Percentiles rank a stretch among this genome's conserved stretches.
Evolutionary conservation across 306 rosid genomes (phyloP).

Genomic region (Inga oerstediana): DNA sequence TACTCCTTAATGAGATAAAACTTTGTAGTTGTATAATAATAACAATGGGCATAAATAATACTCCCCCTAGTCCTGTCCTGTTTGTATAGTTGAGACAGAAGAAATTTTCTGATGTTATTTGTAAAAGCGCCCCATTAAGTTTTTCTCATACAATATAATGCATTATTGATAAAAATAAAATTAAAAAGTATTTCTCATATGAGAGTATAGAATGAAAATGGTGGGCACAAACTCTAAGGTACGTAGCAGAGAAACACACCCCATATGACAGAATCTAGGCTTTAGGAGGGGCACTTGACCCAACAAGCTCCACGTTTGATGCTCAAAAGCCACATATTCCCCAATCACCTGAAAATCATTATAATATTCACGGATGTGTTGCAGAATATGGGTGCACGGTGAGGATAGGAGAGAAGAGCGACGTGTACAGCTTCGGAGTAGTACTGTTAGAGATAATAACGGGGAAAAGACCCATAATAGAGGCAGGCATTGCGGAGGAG

Average conservation of each 20-base stretch:
- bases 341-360: background rate
- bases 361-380: background rate
- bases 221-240: constrained; percentile 32
- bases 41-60: no score
- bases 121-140: no score
- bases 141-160: no score
- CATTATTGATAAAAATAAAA: no score
- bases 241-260: constrained; percentile 33
- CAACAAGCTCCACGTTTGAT: background rate
- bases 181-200: no score
- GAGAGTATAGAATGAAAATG: background rate
- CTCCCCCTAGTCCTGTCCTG: no score
- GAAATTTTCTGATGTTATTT: no score
- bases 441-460: constrained; percentile 85
- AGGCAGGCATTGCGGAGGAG: constrained; percentile 74
- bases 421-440: constrained; percentile 87
- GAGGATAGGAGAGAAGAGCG: constrained; percentile 78
- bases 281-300: constrained; percentile 30
- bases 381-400: constrained; percentile 89
- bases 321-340: constrained; percentile 22
- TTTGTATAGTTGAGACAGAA: no score
- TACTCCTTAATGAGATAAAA: no score
- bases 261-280: constrained; percentile 27
- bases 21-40: no score
- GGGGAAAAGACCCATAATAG: constrained; percentile 71